Percentiles rank a stretch among this genome's conserved stretches.
phyloP scores from a whole-genome alignment of 2,329 filamentous ascomycete genomes.

The Pseudopithomyces maydicus region DNA sequence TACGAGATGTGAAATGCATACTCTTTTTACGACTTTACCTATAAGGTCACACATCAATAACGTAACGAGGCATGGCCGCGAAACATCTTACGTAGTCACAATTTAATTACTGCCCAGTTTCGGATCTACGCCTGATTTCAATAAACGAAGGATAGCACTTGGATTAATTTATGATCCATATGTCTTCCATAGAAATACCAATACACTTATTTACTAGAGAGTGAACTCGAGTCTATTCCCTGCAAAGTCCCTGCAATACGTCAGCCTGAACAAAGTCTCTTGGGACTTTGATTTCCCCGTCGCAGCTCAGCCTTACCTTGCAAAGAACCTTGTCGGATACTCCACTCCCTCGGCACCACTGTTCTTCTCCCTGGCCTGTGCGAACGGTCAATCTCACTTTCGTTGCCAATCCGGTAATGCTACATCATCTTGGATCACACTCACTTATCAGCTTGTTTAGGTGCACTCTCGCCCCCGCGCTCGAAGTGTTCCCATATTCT shows the following conservation, averaged over 20 bases:
- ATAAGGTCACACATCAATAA: too few relatives aligned
- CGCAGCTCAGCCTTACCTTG: slow-evolving; percentile 28
- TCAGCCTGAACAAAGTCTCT: not conserved
- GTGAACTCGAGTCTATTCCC: slow-evolving; percentile 49
- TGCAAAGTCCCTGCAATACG: slow-evolving; percentile 40
- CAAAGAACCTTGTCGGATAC: slow-evolving; percentile 67
- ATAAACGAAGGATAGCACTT: too few relatives aligned
- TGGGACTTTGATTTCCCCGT: not conserved
- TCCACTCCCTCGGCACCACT: slow-evolving; percentile 57
- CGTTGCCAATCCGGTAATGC: too few relatives aligned
- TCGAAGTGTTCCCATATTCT: slow-evolving; percentile 59
- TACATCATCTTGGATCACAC: not conserved
- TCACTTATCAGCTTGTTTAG: slow-evolving; percentile 56
- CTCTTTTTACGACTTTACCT: too few relatives aligned
- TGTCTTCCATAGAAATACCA: not conserved
- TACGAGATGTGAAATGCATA: too few relatives aligned
- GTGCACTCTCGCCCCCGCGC: slow-evolving; percentile 56
- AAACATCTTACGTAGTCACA: too few relatives aligned
- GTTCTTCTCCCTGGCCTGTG: slow-evolving; percentile 54
- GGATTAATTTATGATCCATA: too few relatives aligned
- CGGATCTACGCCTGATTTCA: too few relatives aligned
- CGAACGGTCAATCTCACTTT: not conserved
- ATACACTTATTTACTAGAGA: slow-evolving; percentile 22
- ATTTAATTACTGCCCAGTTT: too few relatives aligned
- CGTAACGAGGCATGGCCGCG: too few relatives aligned